Evolutionary conservation across 495 filamentous ascomycete genomes (phyloP), one percentile per base, ranked within the genome.

Genomic region (Xylona heveae): DNA sequence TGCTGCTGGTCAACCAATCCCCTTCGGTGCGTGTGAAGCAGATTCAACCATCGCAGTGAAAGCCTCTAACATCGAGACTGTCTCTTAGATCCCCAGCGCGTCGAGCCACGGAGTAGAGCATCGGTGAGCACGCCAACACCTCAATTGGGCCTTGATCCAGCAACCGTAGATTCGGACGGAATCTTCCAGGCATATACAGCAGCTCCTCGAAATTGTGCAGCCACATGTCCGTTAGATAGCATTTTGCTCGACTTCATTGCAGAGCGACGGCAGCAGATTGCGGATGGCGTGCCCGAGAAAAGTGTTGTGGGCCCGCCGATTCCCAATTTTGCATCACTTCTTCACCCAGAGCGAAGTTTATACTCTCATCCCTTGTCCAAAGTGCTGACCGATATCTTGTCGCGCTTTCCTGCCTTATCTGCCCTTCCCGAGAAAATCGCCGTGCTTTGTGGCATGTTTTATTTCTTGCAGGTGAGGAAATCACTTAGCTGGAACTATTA

Each of bases 321-420:
- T 43, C 79, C 79, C 5, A 77, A 68, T 35, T 66, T 85, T 31
- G 71, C 73, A 1, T 71, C 74, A 1, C 57, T 85, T 6, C 59
- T 83, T 12, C 72, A 80, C 43, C 74, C 77, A 0, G 57, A 71
- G 30, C 54, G 56, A 21, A 59, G 57, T 38, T 46, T 50, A 5
- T 57, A 62, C 39, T 68, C 71, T 2, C 78, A 85, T 43, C 74
- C 77, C 0, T 57, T 85, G 1, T 82, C 77, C 13, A 78, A 75
- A 40, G 67, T 88, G 6, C 77, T 85, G 42, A 82, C 74, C 16
- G 79, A 85, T 46, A 78, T 88, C 37, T 55, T 85, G 1, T 54
- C 65, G 24, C 71, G 67, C 15, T 83, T 85, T 39, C 77, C 79
- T 0, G 67, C 71, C 37, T 61, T 90, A 5, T 53, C 52, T 8